Percentiles rank a stretch among this genome's conserved stretches.
phyloP scores from a whole-genome alignment of 805 yeast species.

The Pichia paraexigua region DNA sequence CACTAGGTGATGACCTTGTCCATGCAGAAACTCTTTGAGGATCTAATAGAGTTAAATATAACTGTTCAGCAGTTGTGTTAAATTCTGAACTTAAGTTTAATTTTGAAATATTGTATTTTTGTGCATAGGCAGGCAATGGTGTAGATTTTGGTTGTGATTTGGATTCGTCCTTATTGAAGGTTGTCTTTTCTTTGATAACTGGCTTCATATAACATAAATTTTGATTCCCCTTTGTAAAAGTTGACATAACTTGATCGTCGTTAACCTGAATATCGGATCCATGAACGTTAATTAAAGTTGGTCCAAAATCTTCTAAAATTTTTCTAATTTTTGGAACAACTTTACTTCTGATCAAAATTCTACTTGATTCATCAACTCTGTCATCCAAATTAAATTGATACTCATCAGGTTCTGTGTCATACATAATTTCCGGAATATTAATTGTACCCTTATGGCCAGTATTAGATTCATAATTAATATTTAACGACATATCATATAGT shows the following conservation, averaged over 20 bases:
- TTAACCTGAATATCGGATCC: slow-evolving; percentile 86
- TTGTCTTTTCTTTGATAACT: slow-evolving; percentile 23
- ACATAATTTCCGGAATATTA: slow-evolving; percentile 85
- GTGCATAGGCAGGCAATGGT: slow-evolving; percentile 26
- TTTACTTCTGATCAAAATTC: slow-evolving; percentile 38
- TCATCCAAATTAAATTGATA: slow-evolving; percentile 71
- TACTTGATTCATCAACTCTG: slow-evolving; percentile 47
- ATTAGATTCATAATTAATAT: slow-evolving; percentile 30
- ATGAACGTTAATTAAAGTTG: slow-evolving; percentile 64
- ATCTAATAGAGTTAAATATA: slow-evolving; percentile 69
- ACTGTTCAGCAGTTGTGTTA: slow-evolving; percentile 80
- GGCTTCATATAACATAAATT: slow-evolving; percentile 22
- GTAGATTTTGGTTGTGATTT: slow-evolving; percentile 6
- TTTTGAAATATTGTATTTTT: slow-evolving; percentile 74
- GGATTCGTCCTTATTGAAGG: slow-evolving; percentile 17
- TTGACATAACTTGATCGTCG: slow-evolving; percentile 52
- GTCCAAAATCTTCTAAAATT: slow-evolving; percentile 58
- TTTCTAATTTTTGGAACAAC: slow-evolving; percentile 66
- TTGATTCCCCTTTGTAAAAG: slow-evolving; percentile 46
- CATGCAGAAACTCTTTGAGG: slow-evolving; percentile 80
- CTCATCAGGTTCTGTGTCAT: slow-evolving; percentile 81
- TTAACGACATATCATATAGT: slow-evolving; percentile 71
- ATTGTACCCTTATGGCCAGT: slow-evolving; percentile 50
- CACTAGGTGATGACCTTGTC: slow-evolving; percentile 64
- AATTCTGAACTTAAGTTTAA: slow-evolving; percentile 71